A percentile compares a stretch with the other conserved stretches of the same genome.
Evolutionary conservation across 1,139 yeast genomes (phyloP).

Genomic region (Lodderomyces metapsilosis): DNA sequence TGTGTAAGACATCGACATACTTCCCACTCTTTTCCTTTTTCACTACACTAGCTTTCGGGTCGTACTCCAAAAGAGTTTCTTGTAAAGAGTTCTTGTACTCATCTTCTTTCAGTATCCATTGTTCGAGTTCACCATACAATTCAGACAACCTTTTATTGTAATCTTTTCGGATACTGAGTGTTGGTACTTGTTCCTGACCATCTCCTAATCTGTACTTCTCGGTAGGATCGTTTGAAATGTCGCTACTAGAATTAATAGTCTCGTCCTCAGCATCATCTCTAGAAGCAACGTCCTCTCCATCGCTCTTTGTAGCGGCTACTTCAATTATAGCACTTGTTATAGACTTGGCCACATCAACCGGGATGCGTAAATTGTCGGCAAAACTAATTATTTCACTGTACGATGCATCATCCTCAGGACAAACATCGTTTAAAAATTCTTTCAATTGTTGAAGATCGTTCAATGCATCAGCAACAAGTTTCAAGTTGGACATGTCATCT

Average conservation of each 20-base stretch:
- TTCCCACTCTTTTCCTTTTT: conserved; percentile 33
- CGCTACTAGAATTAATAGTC: background rate
- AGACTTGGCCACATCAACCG: conserved; percentile 25
- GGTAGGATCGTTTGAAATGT: conserved; percentile 19
- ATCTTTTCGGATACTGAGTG: conserved; percentile 27
- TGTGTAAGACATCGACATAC: conserved; percentile 30
- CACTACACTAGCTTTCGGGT: conserved; percentile 26
- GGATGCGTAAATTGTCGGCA: conserved; percentile 27
- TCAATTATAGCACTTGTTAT: conserved; percentile 27
- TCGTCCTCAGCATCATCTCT: background rate
- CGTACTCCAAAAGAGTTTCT: conserved; percentile 22
- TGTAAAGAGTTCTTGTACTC: conserved; percentile 21
- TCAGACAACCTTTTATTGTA: conserved; percentile 24
- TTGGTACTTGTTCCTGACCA: conserved; percentile 2
- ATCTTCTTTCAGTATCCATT: conserved; percentile 24
- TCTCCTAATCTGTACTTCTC: conserved; percentile 20
- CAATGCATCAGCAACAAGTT: conserved; percentile 34
- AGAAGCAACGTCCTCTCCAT: background rate
- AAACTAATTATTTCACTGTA: conserved; percentile 18
- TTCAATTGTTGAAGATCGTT: conserved; percentile 25
- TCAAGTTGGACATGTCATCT: conserved; percentile 30
- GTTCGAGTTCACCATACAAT: conserved; percentile 35
- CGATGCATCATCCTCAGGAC: conserved; percentile 13
- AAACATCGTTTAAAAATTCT: conserved; percentile 19
- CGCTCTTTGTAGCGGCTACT: background rate